These are phyloP conservation scores for Tolypocladium capitatum DNA, from an alignment of 2,329 filamentous ascomycete genomes.

Conservation along the genomic window DNA sequence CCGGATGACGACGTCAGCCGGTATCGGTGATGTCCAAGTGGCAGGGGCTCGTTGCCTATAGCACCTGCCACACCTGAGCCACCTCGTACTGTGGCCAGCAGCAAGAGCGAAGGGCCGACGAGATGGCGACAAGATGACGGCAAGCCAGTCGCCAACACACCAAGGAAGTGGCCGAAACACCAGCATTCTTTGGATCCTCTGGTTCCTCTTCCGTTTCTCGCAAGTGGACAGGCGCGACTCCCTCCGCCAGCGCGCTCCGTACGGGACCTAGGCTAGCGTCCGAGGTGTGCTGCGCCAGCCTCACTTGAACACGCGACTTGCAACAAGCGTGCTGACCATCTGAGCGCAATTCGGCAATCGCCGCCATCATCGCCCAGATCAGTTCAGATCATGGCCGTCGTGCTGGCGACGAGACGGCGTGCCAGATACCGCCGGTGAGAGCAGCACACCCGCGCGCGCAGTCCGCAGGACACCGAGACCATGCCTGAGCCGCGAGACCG, in stretches of 20 bases:
- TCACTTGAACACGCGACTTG: background rate
- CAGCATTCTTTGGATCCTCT: background rate
- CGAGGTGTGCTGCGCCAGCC: background rate
- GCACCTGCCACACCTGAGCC: background rate
- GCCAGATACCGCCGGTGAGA: background rate
- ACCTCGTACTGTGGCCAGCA: background rate
- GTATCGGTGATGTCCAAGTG: background rate
- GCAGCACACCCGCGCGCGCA: background rate
- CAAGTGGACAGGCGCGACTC: background rate
- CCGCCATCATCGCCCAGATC: background rate
- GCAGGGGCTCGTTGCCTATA: background rate
- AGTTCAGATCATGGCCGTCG: background rate
- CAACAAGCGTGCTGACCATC: background rate
- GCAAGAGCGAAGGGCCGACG: background rate
- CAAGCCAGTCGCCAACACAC: background rate
- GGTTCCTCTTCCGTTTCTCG: no score
- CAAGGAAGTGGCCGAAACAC: no score
- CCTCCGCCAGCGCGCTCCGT: background rate
- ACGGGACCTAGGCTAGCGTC: background rate
- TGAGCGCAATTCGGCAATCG: background rate
- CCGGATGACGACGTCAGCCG: background rate
- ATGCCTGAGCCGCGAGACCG: no score
- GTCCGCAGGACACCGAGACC: background rate
- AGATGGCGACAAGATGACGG: background rate
- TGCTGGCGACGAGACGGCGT: background rate